Conservation (phyloP, 257 asterid genomes). For the Fraxinus pennsylvanica region DNA sequence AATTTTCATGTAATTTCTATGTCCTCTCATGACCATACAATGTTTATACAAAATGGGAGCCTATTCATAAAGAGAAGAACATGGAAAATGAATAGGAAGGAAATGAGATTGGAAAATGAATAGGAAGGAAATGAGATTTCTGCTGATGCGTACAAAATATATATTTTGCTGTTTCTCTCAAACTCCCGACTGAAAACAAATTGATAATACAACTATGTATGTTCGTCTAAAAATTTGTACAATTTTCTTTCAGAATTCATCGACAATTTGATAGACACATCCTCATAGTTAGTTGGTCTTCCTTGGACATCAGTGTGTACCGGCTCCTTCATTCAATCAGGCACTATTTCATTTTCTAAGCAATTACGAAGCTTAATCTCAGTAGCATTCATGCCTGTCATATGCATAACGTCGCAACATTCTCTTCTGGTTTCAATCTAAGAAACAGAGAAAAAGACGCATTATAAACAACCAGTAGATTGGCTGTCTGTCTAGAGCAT, state of each 20-base stretch:
- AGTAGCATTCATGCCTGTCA: slow-evolving; percentile 1
- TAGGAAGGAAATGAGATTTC: too few species aligned
- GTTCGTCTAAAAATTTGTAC: background rate
- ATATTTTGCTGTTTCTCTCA: background rate
- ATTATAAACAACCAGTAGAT: background rate
- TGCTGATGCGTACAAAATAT: too few species aligned
- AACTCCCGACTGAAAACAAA: background rate
- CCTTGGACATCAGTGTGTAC: background rate
- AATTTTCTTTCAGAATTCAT: background rate
- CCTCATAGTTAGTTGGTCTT: background rate
- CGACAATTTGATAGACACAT: background rate
- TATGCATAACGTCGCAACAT: slow-evolving; percentile 35
- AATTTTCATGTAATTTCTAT: too few species aligned
- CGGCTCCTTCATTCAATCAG: slow-evolving; percentile 11
- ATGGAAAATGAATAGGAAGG: too few species aligned
- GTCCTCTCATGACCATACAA: too few species aligned
- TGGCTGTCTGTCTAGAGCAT: background rate
- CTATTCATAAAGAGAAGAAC: too few species aligned
- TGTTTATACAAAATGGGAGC: too few species aligned
- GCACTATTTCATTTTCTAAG: slow-evolving; percentile 35
- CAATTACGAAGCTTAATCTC: slow-evolving; percentile 32
- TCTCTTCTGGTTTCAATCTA: slow-evolving; percentile 40
- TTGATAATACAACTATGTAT: background rate
- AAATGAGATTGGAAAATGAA: too few species aligned
- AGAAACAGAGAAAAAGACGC: background rate